Conservation (phyloP, 768 basidiomycete genomes). For the Cubamyces lactineus region DNA sequence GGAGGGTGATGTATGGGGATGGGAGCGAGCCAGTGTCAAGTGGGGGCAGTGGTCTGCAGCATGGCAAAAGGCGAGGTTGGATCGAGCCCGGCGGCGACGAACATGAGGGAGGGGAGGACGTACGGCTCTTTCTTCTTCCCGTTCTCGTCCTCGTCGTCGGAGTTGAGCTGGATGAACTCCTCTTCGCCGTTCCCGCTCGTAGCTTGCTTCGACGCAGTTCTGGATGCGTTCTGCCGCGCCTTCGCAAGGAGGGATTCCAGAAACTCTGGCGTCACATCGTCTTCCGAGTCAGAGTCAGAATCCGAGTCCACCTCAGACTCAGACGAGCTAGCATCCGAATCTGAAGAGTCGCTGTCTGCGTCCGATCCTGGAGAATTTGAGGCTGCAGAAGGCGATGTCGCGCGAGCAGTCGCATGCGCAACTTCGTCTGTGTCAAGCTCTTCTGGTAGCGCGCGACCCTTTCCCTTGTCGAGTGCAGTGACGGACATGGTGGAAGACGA, state of each 20-base stretch:
- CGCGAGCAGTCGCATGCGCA: not conserved
- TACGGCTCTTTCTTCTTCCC: constrained; percentile 27
- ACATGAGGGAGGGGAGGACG: constrained; percentile 25
- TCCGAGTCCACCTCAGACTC: constrained; percentile 21
- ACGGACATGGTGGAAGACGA: constrained; percentile 15
- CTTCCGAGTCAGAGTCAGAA: constrained; percentile 43
- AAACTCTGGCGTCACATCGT: constrained; percentile 59
- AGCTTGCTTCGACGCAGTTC: constrained; percentile 18
- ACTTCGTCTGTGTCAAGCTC: constrained; percentile 15
- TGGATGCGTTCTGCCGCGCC: constrained; percentile 54
- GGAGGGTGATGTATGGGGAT: constrained; percentile 61
- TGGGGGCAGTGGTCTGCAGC: constrained; percentile 56
- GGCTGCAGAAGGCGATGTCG: constrained; percentile 8
- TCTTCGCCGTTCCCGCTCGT: constrained; percentile 44
- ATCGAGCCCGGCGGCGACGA: constrained; percentile 5
- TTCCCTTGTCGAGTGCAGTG: constrained; percentile 43
- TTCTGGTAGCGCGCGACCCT: constrained; percentile 40
- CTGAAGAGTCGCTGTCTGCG: constrained; percentile 5
- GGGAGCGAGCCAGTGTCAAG: constrained; percentile 72
- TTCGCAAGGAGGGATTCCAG: constrained; percentile 65
- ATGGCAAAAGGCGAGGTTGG: constrained; percentile 21
- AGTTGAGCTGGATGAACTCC: constrained; percentile 55
- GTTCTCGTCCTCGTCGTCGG: constrained; percentile 27
- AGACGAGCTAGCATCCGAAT: constrained; percentile 18
- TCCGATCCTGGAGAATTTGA: constrained; percentile 8